Base-by-base conservation (phyloP, 257 asterid genomes). In the Echites panduratus region DNA sequence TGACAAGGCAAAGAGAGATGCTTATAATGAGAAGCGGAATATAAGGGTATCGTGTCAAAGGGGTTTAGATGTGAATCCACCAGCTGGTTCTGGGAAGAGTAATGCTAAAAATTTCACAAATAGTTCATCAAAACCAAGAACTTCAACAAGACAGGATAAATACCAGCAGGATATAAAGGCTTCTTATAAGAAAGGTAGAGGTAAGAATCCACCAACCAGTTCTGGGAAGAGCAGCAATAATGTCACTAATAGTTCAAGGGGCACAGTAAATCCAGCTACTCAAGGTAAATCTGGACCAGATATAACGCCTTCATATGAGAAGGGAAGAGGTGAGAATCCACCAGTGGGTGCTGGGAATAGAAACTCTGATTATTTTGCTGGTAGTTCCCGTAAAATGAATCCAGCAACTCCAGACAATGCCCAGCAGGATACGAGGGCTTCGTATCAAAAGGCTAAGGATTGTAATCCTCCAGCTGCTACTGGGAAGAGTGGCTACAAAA, bases 1-100 rank as follows among this genome's bases (percentile, higher is more conserved):
- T 57, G 83, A 89, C 70, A 79, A 78, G 76, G 82, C 71, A 8
- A 79, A 82, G 74, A 84, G 85, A 80, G 63, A 54, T 24, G 78
- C 66, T 24, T 84, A 91, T 66, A 80, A 88, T 65, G 20, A 69
- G 70, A 82, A 69, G 79, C 54, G 75, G 71, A 82, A 77, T 40
- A 4, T 70, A 27, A 48, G 75, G 76, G 61, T 76, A 73, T 22
- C 82, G 19, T n/a, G 35, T 74, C 78, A 54, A 53, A 57, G 61
- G 54, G 67, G 17, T 64, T 26, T 41, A 35, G 72, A 59, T 68
- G 67, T 47, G 65, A 73, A 59, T 38, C 71, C 83, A 47, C 66
- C 78, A 24, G 72, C 53, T 20, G 70, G 68, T 57, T 71, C 66
- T 35, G 70, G 66, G 71, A 75, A 44, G 61, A 58, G 35, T 12